A percentile compares a stretch with the other conserved stretches of the same genome.
These are phyloP conservation scores for Mycena floridula DNA, from an alignment of 768 basidiomycete genomes.

Conservation along the genomic window DNA sequence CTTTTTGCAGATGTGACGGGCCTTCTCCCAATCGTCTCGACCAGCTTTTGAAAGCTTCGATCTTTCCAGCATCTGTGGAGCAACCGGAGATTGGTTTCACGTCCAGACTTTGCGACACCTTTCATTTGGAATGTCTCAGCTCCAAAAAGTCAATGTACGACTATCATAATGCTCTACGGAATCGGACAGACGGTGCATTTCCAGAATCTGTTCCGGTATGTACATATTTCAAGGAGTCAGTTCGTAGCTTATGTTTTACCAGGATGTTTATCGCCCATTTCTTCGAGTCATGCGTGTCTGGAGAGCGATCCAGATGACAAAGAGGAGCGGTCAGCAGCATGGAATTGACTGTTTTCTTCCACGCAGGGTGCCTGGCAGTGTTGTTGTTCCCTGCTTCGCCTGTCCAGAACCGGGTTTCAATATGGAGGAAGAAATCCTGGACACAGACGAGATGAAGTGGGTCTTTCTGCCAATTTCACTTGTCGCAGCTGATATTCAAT, in stretches of 20 bases:
- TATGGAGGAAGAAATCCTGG: conserved; percentile 10
- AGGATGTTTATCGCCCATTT: conserved; percentile 19
- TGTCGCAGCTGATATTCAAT: not conserved
- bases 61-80: conserved; percentile 11
- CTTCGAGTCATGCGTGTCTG: conserved; percentile 17
- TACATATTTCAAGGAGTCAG: not conserved
- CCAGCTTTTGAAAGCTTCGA: conserved; percentile 2
- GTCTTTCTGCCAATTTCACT: not conserved
- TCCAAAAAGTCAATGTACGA: conserved; percentile 26
- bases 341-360: conserved; percentile 13
- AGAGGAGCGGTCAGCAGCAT: conserved; percentile 15
- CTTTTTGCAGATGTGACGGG: conserved; percentile 8
- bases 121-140: conserved; percentile 22
- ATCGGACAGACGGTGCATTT: conserved; percentile 16
- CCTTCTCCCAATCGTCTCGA: not conserved
- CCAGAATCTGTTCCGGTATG: conserved; percentile 16
- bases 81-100: conserved; percentile 12
- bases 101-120: conserved; percentile 14
- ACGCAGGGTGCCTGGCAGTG: conserved; percentile 4
- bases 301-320: conserved; percentile 9
- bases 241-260: not conserved
- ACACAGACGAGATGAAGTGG: not conserved
- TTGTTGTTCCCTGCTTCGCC: conserved; percentile 16
- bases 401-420: conserved; percentile 24
- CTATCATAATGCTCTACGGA: conserved; percentile 16